Conservation (phyloP, 345 rosid genomes). For the Moringa oleifera region DNA sequence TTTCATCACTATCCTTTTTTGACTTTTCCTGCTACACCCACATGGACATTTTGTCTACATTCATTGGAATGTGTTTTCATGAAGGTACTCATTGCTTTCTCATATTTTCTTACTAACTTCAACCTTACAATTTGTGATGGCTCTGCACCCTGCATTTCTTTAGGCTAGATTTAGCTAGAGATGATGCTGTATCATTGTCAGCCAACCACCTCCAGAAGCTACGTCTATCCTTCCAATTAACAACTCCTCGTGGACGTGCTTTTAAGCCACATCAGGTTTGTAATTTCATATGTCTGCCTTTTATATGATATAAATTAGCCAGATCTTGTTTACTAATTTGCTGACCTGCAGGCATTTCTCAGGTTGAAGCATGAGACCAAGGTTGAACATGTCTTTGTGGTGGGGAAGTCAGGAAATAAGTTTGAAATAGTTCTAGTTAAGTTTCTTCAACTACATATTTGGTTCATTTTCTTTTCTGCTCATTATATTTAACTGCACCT, state of each 20-base stretch:
- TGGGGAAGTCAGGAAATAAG: slow-evolving; percentile 65
- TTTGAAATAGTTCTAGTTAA: slow-evolving; percentile 80
- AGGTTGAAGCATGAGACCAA: slow-evolving; percentile 81
- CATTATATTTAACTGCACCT: too few species aligned
- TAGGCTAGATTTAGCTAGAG: slow-evolving; percentile 74
- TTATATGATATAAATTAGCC: slow-evolving; percentile 2
- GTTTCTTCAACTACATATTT: slow-evolving; percentile 19
- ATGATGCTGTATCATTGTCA: slow-evolving; percentile 52
- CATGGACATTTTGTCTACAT: background rate
- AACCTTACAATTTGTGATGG: background rate
- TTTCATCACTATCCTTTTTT: background rate
- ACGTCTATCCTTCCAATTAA: slow-evolving; percentile 63
- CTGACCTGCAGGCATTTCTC: slow-evolving; percentile 70
- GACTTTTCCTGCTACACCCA: slow-evolving; percentile 3
- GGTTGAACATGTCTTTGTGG: slow-evolving; percentile 82
- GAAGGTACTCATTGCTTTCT: background rate
- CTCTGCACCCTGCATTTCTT: background rate
- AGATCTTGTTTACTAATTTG: slow-evolving; percentile 25
- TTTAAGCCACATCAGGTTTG: slow-evolving; percentile 97
- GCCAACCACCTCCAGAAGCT: slow-evolving; percentile 98
- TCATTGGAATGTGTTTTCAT: background rate
- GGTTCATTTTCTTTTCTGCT: background rate
- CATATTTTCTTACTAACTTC: background rate
- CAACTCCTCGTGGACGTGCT: slow-evolving; percentile 55
- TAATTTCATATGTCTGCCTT: slow-evolving; percentile 7